A percentile compares a stretch with the other conserved stretches of the same genome.
Evolutionary conservation across 2,329 filamentous ascomycete species (phyloP).

Genomic region (Alternaria ventricosa): DNA sequence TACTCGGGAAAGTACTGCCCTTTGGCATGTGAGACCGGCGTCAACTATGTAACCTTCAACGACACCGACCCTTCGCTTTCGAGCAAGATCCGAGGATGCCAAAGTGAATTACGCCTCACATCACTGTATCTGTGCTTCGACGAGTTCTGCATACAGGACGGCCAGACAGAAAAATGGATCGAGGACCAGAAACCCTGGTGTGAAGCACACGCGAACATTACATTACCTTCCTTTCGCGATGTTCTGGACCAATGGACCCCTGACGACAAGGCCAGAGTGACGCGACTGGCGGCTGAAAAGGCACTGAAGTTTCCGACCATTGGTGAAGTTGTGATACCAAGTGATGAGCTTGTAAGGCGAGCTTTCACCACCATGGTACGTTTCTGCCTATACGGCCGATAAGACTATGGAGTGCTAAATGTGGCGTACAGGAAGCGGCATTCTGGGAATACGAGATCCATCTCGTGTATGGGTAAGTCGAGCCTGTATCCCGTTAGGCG

Average conservation of each 20-base stretch:
- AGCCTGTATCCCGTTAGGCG: background rate
- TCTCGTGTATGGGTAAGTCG: slow-evolving; percentile 35
- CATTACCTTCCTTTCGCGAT: slow-evolving; percentile 33
- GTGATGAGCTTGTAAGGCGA: slow-evolving; percentile 28
- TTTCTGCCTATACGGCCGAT: background rate
- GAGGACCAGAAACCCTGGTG: slow-evolving; percentile 28
- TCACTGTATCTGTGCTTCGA: slow-evolving; percentile 42
- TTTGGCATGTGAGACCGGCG: slow-evolving; percentile 35
- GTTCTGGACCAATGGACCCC: slow-evolving; percentile 31
- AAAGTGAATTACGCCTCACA: slow-evolving; percentile 29
- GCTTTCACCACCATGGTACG: slow-evolving; percentile 40
- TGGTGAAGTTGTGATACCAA: slow-evolving; percentile 29
- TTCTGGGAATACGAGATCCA: slow-evolving; percentile 39
- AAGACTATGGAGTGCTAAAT: background rate
- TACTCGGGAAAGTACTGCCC: slow-evolving; percentile 37
- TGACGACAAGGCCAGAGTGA: slow-evolving; percentile 22
- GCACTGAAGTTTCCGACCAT: slow-evolving; percentile 25
- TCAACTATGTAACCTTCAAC: slow-evolving; percentile 42
- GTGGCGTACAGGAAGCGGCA: slow-evolving; percentile 29
- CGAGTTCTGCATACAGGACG: slow-evolving; percentile 30
- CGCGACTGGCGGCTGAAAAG: slow-evolving; percentile 26
- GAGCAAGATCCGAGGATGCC: slow-evolving; percentile 36
- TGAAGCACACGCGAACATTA: slow-evolving; percentile 25
- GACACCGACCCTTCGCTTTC: slow-evolving; percentile 36
- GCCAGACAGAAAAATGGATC: slow-evolving; percentile 25